Evolutionary conservation across 1,284 basidiomycete species (phyloP), one percentile per base, ranked within the genome.

Genomic region (Trametes polyzona): DNA sequence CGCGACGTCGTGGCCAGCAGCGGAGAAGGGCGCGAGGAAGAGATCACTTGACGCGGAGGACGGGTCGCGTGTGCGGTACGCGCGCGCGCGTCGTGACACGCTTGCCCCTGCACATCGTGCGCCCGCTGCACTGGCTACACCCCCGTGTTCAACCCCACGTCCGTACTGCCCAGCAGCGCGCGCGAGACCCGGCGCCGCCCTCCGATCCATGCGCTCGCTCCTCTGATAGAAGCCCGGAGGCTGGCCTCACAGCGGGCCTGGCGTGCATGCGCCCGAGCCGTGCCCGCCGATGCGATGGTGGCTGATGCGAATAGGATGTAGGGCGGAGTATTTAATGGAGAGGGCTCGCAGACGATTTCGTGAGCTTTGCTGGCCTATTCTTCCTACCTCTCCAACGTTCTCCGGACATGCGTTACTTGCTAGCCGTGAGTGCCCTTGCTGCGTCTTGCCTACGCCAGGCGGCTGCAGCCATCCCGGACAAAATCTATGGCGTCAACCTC

Each of bases 401-500:
- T 29, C 4, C 29, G 19, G 19, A 16, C 16, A 57, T 57, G 55
- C 43, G 50, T 6, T 41, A 24, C 21, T 36, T 47, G n/a, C 24
- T 52, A 14, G 37, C 44, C 3, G 32, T 47, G 6, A 40, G 49
- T 35, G 33, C 42, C 24, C 39, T 57, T 8, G 49, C 27, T 37
- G 42, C 55, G 30, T 52, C 55, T 11, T 48, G 29, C 33, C 30
- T 50, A 16, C 52, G 39, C 16, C 33, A 46, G 29, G 61, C 50
- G 50, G 27, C 53, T 27, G 63, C 65, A 14, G 57, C 43, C 11
- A 51, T 69, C 37, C 78, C 80, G 1, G 65, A 69, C 50, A 86
- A 87, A 66, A 83, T 87, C 14, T 86, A 87, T 69, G 86, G 86
- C 17, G 84, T 87, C 4, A 87, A 88, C 66, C 66, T 87, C 14